A percentile compares a stretch with the other conserved stretches of the same genome.
These are phyloP conservation scores for Phallus indusiatus DNA, from an alignment of 768 basidiomycete species.

Conservation along the genomic window DNA sequence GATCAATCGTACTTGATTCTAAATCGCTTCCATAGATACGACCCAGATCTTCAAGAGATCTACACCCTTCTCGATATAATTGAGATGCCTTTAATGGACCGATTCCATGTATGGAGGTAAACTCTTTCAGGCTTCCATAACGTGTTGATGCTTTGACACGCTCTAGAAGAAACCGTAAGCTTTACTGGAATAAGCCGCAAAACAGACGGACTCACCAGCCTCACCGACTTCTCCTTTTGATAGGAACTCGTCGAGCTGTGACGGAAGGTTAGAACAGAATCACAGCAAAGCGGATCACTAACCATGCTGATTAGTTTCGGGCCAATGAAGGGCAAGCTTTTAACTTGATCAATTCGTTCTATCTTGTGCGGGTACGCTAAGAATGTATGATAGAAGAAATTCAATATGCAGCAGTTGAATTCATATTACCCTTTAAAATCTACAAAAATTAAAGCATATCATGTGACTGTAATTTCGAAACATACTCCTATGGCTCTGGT, in stretches of 20 bases:
- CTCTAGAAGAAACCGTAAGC: slow-evolving; percentile 25
- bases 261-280: slow-evolving; percentile 23
- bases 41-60: slow-evolving; percentile 61
- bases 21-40: slow-evolving; percentile 45
- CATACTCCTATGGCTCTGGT: slow-evolving; percentile 61
- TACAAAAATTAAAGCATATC: neutral
- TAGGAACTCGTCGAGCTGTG: slow-evolving; percentile 47
- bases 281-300: neutral
- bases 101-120: slow-evolving; percentile 62
- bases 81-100: slow-evolving; percentile 60
- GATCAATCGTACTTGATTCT: slow-evolving; percentile 9
- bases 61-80: slow-evolving; percentile 55
- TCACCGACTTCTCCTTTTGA: slow-evolving; percentile 47
- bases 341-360: slow-evolving; percentile 11
- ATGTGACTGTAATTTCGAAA: slow-evolving; percentile 10
- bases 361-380: slow-evolving; percentile 17
- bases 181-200: neutral
- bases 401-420: slow-evolving; percentile 18
- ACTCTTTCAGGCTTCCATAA: slow-evolving; percentile 45
- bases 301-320: slow-evolving; percentile 28
- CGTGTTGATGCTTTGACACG: slow-evolving; percentile 38
- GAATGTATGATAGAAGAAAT: slow-evolving; percentile 7
- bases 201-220: slow-evolving; percentile 33
- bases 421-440: slow-evolving; percentile 27
- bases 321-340: slow-evolving; percentile 27